These are phyloP conservation scores for Diaporthe capsici DNA, from an alignment of 2,329 filamentous ascomycete genomes.

Conservation along the genomic window DNA sequence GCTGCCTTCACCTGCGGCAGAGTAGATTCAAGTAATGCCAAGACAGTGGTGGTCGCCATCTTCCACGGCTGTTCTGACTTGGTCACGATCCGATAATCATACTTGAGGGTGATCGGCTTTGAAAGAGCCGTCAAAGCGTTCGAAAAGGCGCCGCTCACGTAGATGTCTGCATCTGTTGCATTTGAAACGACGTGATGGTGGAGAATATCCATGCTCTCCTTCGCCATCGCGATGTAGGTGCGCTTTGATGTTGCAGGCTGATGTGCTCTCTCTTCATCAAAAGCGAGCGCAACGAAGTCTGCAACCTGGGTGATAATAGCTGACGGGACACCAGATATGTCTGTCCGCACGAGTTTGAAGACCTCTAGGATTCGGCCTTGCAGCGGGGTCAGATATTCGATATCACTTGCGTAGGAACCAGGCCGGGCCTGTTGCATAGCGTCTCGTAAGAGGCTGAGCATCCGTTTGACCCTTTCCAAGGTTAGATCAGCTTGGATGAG, in stretches of 20 bases:
- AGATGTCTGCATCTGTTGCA: slow-evolving; percentile 75
- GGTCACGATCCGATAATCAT: slow-evolving; percentile 80
- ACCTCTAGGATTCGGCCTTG: slow-evolving; percentile 79
- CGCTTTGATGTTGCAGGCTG: slow-evolving; percentile 66
- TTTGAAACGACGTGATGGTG: slow-evolving; percentile 72
- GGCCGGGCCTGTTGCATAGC: slow-evolving; percentile 80
- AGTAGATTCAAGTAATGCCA: slow-evolving; percentile 77
- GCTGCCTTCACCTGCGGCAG: slow-evolving; percentile 71
- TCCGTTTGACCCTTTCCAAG: slow-evolving; percentile 72
- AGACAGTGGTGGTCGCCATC: slow-evolving; percentile 78
- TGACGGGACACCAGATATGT: slow-evolving; percentile 74
- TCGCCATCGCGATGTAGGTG: slow-evolving; percentile 92
- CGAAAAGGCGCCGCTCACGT: slow-evolving; percentile 76
- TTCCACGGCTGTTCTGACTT: slow-evolving; percentile 83
- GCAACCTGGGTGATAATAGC: slow-evolving; percentile 79
- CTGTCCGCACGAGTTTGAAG: slow-evolving; percentile 76
- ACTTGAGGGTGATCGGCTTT: slow-evolving; percentile 83
- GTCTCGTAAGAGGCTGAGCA: slow-evolving; percentile 78
- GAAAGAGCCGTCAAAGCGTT: slow-evolving; percentile 76
- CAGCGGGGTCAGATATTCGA: slow-evolving; percentile 80
- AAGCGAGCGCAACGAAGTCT: slow-evolving; percentile 80
- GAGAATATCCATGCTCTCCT: slow-evolving; percentile 81
- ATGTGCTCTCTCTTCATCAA: slow-evolving; percentile 57
- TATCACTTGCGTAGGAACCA: slow-evolving; percentile 77
- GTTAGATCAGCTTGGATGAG: slow-evolving; percentile 77